A percentile compares a stretch with the other conserved stretches of the same genome.
phyloP scores from a whole-genome alignment of 192 early-diverging fungal genomes.

The Mortierella claussenii region DNA sequence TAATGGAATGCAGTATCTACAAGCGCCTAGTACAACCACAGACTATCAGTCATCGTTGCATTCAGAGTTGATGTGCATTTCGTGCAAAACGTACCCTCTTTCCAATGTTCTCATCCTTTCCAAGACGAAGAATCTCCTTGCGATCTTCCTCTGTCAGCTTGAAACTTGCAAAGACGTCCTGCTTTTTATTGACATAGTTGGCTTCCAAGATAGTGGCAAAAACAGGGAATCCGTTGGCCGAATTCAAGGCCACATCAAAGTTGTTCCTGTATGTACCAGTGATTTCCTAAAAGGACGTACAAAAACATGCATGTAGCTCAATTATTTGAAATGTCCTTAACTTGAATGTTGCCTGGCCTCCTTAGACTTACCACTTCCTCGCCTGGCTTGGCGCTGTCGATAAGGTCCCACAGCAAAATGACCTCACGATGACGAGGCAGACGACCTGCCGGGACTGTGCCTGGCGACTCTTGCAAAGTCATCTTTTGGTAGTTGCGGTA shows the following conservation, averaged over 20 bases:
- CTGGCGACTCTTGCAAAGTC: conserved; percentile 96
- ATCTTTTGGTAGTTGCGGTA: conserved; percentile 98
- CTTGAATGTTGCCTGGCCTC: too few relatives aligned
- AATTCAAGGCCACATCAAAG: conserved; percentile 88
- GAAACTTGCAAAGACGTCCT: conserved; percentile 89
- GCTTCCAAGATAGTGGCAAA: conserved; percentile 97
- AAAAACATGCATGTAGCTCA: too few relatives aligned
- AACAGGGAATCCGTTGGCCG: conserved; percentile 95
- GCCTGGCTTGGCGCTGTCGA: conserved; percentile 94
- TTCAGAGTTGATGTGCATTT: too few relatives aligned
- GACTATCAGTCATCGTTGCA: too few relatives aligned
- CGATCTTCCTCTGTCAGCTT: conserved; percentile 93
- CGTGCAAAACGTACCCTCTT: conserved; percentile 71
- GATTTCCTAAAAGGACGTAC: conserved; percentile 69
- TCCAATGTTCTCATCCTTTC: conserved; percentile 83
- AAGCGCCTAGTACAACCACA: neutral
- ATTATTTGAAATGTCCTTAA: too few relatives aligned
- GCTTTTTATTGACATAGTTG: conserved; percentile 91
- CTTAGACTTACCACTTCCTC: conserved; percentile 89
- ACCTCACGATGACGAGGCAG: conserved; percentile 95
- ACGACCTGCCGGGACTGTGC: conserved; percentile 93
- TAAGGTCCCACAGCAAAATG: conserved; percentile 94
- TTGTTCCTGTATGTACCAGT: conserved; percentile 97
- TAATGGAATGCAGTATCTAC: neutral
- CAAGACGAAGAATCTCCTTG: conserved; percentile 76